Conservation (phyloP, 495 filamentous ascomycete genomes). For the Penicillium robsamsonii region DNA sequence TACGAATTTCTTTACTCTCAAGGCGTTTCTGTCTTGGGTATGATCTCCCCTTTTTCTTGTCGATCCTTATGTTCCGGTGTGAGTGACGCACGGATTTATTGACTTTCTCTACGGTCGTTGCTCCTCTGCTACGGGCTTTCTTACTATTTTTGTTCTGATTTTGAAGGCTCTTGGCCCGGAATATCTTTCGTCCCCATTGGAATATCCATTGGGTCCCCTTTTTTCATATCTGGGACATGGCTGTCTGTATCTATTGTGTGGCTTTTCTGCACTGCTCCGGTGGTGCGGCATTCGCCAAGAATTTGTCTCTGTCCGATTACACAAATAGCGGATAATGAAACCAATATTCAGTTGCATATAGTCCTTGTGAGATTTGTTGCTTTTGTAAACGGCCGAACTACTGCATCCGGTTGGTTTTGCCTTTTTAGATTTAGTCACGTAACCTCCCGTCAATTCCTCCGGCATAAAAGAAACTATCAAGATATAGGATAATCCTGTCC, state of each 20-base stretch:
- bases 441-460: no score
- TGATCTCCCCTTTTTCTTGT: slow-evolving; percentile 36
- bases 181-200: slow-evolving; percentile 30
- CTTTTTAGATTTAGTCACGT: no score
- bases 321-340: slow-evolving; percentile 9
- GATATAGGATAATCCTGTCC: no score
- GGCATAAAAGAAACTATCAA: no score
- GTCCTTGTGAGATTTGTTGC: neutral
- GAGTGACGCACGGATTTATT: slow-evolving; percentile 31
- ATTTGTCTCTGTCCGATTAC: slow-evolving; percentile 10
- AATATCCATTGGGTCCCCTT: slow-evolving; percentile 20
- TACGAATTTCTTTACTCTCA: slow-evolving; percentile 46
- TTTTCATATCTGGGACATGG: slow-evolving; percentile 17
- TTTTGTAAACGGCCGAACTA: no score
- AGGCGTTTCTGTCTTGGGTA: slow-evolving; percentile 35
- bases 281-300: slow-evolving; percentile 7
- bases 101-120: slow-evolving; percentile 33
- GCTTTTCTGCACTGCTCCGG: slow-evolving; percentile 8
- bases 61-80: slow-evolving; percentile 42
- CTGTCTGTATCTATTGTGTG: slow-evolving; percentile 18
- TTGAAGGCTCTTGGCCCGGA: slow-evolving; percentile 16
- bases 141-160: slow-evolving; percentile 13
- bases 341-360: neutral
- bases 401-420: no score
- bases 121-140: slow-evolving; percentile 15